Evolutionary conservation across 257 asterid species (phyloP).

Genomic region (Nicotiana tomentosiformis): DNA sequence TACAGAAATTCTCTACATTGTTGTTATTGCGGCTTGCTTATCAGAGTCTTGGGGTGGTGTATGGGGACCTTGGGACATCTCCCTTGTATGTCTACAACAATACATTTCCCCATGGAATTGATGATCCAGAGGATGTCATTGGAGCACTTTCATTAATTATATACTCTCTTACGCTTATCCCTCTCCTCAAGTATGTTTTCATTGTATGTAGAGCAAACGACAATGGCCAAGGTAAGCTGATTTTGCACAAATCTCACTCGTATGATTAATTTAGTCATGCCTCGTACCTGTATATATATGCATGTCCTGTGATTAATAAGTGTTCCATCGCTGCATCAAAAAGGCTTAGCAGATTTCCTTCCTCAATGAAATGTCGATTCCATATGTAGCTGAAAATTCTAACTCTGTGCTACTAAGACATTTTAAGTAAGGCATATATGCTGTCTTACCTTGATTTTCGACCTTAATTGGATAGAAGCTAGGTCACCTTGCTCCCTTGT

Average conservation of each 20-base stretch:
- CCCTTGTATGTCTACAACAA: constrained; percentile 94
- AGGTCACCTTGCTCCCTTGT: neutral
- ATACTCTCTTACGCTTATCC: constrained; percentile 90
- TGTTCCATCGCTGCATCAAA: neutral
- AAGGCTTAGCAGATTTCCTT: neutral
- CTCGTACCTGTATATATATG: neutral
- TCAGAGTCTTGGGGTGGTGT: constrained; percentile 86
- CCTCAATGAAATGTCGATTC: neutral
- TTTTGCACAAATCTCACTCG: neutral
- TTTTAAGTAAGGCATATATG: neutral
- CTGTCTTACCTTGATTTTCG: neutral
- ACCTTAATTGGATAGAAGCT: neutral
- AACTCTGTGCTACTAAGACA: neutral
- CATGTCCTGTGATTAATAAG: neutral
- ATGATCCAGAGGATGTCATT: constrained; percentile 69
- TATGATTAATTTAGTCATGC: neutral
- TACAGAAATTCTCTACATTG: constrained; percentile 3
- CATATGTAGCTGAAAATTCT: neutral
- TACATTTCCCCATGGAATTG: constrained; percentile 78
- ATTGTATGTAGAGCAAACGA: constrained; percentile 94
- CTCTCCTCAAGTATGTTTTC: constrained; percentile 95
- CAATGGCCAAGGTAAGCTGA: constrained; percentile 84
- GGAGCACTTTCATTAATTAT: constrained; percentile 96
- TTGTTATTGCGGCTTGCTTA: constrained; percentile 11
- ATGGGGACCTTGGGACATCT: constrained; percentile 98